Percentiles rank a stretch among this genome's conserved stretches.
phyloP scores from a whole-genome alignment of 805 yeast genomes.

The Starmerella kuoi region DNA sequence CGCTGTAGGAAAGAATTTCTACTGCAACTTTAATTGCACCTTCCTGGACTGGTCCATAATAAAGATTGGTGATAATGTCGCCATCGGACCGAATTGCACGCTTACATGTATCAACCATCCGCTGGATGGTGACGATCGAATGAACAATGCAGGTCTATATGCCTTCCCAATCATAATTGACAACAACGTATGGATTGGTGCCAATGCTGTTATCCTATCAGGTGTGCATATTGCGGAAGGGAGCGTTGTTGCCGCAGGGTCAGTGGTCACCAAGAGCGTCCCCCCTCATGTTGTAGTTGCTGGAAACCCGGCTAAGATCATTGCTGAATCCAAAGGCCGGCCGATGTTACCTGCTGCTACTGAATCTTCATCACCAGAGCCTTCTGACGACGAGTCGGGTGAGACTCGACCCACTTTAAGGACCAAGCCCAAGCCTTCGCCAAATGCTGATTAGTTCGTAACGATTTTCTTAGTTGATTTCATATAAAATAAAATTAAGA shows the following conservation, averaged over 20 bases:
- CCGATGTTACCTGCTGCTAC: neutral
- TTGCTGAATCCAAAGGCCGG: conserved; percentile 5
- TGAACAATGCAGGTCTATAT: conserved; percentile 35
- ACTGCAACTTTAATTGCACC: conserved; percentile 41
- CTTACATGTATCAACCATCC: conserved; percentile 56
- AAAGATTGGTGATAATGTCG: conserved; percentile 45
- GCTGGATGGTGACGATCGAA: conserved; percentile 37
- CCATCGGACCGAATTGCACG: conserved; percentile 51
- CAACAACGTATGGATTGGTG: conserved; percentile 57
- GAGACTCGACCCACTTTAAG: no score
- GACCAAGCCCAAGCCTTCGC: no score
- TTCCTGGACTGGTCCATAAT: conserved; percentile 50
- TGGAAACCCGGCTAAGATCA: conserved; percentile 49
- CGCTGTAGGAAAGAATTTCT: conserved; percentile 44
- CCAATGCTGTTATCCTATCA: conserved; percentile 41
- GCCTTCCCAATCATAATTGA: conserved; percentile 49
- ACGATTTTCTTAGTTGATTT: no score
- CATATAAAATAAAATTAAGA: no score
- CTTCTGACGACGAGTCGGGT: neutral
- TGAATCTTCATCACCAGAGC: conserved; percentile 1
- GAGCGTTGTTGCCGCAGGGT: conserved; percentile 53
- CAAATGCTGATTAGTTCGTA: no score
- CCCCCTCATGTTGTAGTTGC: conserved; percentile 45
- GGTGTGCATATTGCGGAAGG: conserved; percentile 56
- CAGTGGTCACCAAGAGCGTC: conserved; percentile 47